A percentile compares a stretch with the other conserved stretches of the same genome.
Conservation (phyloP, 78 protist genomes). For the Neovahlkampfia damariscottae region DNA sequence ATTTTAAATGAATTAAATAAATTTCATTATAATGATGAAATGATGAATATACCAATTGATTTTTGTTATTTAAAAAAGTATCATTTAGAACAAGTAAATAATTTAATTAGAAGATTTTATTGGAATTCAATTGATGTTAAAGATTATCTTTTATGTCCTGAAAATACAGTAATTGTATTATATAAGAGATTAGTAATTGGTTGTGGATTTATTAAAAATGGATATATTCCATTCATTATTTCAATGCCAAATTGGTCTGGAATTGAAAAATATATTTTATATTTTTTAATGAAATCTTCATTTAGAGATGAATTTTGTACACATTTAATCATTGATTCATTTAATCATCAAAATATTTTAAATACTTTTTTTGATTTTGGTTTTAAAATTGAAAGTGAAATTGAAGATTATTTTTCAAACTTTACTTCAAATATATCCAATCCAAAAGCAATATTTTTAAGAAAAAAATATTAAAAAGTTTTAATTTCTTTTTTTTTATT, state of each 20-base stretch:
- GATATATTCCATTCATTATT: neutral
- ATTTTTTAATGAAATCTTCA: neutral
- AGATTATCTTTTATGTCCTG: neutral
- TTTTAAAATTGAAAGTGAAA: too few relatives aligned
- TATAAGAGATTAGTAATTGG: neutral
- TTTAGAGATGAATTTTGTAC: too few relatives aligned
- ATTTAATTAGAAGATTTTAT: neutral
- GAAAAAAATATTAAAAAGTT: neutral
- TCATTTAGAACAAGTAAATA: neutral
- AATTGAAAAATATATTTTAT: neutral
- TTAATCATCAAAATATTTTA: too few relatives aligned
- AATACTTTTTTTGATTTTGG: too few relatives aligned
- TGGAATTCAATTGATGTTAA: neutral
- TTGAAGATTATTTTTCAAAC: too few relatives aligned
- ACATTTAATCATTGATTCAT: too few relatives aligned
- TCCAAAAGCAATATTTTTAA: too few relatives aligned
- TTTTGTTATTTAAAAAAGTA: neutral
- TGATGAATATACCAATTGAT: neutral
- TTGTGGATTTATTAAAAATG: neutral
- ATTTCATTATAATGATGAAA: neutral
- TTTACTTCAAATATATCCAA: too few relatives aligned
- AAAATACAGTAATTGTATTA: neutral
- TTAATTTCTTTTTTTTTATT: conserved; percentile 16
- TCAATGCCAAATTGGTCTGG: neutral
- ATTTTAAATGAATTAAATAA: neutral